Evolutionary conservation across 352 stramenopile genomes (phyloP), one percentile per base, ranked within the genome.

Genomic region (Pythium pyrilobum): DNA sequence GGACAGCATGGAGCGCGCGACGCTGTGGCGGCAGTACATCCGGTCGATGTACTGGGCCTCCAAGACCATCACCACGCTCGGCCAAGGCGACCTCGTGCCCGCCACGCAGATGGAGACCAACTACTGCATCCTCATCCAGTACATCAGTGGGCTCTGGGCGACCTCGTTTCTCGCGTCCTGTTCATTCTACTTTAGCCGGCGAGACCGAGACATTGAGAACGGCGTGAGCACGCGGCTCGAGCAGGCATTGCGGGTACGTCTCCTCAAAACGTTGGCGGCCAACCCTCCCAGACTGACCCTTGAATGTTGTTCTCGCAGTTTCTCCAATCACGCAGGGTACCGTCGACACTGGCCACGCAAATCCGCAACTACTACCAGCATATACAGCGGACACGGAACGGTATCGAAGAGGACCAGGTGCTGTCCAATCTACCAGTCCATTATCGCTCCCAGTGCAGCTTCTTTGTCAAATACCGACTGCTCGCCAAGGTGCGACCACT

Each of bases 301-400:
- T 43, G 2, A 43, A 39, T 20, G 33, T 33, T 42, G 15, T 40
- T 18, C 8, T 32, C 18, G 4, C 28, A 86, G 74, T 85, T 88
- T 52, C 38, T 88, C 5, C 16, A 8, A 5, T 61, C 71, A 25
- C 66, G 77, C 13, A 79, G 76, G 23, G 49, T 81, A 5, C 46
- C 77, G 15, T 25, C 20, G 1, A 52, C 72, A 4, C 62, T 90
- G 2, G 42, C 66, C 0, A 33, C 31, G 0, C 59, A 68, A 1
- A 72, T 90, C 23, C 66, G 68, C 20, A 64, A 70, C 20, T 90
- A 88, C 50, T 88, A 80, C 28, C 73, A 85, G 33, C 85, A 87
- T 38, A 83, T 90, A 62, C 71, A 88, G 44, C 71, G 77, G 0
- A 88, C 79, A 3, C 65, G 79, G 1, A 84, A 63, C 13, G 59